These are phyloP conservation scores for Pythium periplocum DNA, from an alignment of 352 stramenopile genomes.

Conservation along the genomic window DNA sequence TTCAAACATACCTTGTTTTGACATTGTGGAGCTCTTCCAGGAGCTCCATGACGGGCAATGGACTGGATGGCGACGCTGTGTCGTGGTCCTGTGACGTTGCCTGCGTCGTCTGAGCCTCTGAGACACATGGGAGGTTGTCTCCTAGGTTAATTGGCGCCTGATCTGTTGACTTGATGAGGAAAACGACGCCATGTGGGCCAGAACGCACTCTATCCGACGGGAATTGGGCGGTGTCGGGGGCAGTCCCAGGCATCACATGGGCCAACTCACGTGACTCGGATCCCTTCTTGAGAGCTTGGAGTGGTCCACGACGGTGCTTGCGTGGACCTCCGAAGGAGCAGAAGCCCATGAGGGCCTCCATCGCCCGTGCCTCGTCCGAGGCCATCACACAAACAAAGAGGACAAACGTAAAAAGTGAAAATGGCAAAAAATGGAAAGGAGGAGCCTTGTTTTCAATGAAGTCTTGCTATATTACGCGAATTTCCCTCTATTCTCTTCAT, in stretches of 20 bases:
- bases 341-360: constrained; percentile 56
- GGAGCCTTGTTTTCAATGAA: too few species aligned
- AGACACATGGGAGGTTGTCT: not conserved
- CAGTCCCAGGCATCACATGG: constrained; percentile 15
- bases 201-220: constrained; percentile 5
- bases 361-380: constrained; percentile 14
- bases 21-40: constrained; percentile 28
- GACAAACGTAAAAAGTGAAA: not conserved
- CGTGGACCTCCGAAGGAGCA: constrained; percentile 41
- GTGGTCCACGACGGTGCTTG: constrained; percentile 1
- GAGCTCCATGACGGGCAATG: constrained; percentile 11
- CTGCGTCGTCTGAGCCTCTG: constrained; percentile 3
- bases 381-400: too few species aligned
- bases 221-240: not conserved
- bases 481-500: constrained; percentile 13
- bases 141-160: too few species aligned
- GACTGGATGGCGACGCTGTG: not conserved
- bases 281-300: too few species aligned
- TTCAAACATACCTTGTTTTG: constrained; percentile 24
- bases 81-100: not conserved
- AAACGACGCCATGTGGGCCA: constrained; percentile 3
- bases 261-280: not conserved
- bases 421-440: not conserved
- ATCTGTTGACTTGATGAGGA: constrained; percentile 5
- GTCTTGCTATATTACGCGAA: constrained; percentile 22